phyloP scores from a whole-genome alignment of 176 grass and related monocot species.

The Rhipidocladum racemiflorum region DNA sequence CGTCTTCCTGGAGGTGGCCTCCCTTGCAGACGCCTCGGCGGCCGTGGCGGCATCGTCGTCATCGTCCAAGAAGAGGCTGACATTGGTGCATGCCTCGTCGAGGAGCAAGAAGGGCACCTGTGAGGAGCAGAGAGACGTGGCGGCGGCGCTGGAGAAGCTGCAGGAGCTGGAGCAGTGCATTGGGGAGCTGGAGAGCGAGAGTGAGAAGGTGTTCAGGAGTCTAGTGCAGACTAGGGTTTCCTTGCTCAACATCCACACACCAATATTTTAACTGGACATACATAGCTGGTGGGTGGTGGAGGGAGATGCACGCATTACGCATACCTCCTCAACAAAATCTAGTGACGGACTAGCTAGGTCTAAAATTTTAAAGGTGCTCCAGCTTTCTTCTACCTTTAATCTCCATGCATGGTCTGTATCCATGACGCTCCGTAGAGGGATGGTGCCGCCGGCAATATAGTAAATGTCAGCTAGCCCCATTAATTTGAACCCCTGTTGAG shows the following conservation, averaged over 20 bases:
- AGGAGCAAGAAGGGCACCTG: conserved; percentile 8
- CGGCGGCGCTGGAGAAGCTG: conserved; percentile 35
- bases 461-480: too few species aligned
- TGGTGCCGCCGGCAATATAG: too few species aligned
- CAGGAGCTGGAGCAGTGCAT: conserved; percentile 55
- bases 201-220: conserved; percentile 62
- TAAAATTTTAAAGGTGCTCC: too few species aligned
- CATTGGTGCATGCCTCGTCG: neutral
- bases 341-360: too few species aligned
- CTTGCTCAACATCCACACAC: conserved; percentile 73
- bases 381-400: too few species aligned
- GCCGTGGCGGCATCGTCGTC: neutral
- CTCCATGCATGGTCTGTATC: too few species aligned
- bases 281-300: neutral
- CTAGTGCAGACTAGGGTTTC: conserved; percentile 57
- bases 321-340: neutral
- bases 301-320: neutral
- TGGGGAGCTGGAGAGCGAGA: conserved; percentile 56
- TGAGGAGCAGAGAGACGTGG: conserved; percentile 26
- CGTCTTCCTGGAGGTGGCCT: conserved; percentile 33
- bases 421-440: too few species aligned
- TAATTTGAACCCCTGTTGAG: too few species aligned
- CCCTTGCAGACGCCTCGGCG: conserved; percentile 29
- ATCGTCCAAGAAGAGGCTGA: conserved; percentile 12
- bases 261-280: neutral